phyloP scores from a whole-genome alignment of 129 eudicot species.

The Deinandra increscens region DNA sequence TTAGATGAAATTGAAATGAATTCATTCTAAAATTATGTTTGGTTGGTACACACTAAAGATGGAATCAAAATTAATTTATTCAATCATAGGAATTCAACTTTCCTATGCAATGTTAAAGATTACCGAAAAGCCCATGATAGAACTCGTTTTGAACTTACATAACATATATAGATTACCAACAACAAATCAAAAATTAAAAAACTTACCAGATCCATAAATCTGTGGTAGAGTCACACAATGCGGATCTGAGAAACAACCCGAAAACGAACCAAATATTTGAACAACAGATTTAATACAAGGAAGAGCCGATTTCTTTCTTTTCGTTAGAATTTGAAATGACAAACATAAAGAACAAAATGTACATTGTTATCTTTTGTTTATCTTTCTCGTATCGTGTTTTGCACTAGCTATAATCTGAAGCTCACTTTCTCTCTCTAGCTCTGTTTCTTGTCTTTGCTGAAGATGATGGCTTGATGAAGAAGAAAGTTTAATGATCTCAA shows the following conservation, averaged over 20 bases:
- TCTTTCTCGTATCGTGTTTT: slow-evolving; percentile 17
- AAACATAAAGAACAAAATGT: background rate
- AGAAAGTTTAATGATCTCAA: no score
- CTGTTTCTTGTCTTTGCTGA: slow-evolving; percentile 9
- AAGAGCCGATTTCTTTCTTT: background rate
- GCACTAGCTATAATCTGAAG: slow-evolving; percentile 8
- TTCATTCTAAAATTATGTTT: no score
- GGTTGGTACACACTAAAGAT: no score
- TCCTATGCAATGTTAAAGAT: no score
- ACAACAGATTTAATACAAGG: background rate
- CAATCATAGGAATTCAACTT: no score
- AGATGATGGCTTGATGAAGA: no score
- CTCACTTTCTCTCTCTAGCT: slow-evolving; percentile 28
- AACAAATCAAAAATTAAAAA: background rate
- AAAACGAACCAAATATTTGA: slow-evolving; percentile 3
- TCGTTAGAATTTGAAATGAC: background rate
- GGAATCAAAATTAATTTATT: no score
- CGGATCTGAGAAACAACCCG: slow-evolving; percentile 10
- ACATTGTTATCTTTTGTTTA: background rate
- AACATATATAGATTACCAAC: background rate
- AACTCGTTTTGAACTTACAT: background rate
- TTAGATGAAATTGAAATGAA: no score
- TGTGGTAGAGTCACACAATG: slow-evolving; percentile 19
- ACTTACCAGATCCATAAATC: slow-evolving; percentile 27
- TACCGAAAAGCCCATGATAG: no score